Percentiles rank a stretch among this genome's conserved stretches.
Evolutionary conservation across 768 basidiomycete genomes (phyloP).

Genomic region (Pleurotus citrinopileatus): DNA sequence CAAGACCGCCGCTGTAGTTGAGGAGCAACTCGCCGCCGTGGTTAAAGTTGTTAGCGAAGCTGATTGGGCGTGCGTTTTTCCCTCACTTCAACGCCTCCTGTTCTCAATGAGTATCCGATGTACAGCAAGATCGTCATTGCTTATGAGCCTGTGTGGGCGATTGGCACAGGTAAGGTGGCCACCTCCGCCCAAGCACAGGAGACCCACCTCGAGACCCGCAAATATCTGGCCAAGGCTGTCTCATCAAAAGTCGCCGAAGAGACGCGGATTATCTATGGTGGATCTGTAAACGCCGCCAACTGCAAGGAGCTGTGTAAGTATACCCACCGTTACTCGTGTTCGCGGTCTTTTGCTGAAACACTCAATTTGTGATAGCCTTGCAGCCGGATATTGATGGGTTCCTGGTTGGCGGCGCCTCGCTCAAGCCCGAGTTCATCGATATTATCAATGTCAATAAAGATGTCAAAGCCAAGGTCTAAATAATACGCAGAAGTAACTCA

Average conservation of each 20-base stretch:
- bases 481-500: no score
- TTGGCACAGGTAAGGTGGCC: constrained; percentile 96
- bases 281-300: constrained; percentile 89
- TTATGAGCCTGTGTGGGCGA: constrained; percentile 98
- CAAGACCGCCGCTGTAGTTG: constrained; percentile 75
- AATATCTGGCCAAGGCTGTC: constrained; percentile 64
- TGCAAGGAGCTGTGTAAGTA: constrained; percentile 80
- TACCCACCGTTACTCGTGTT: background rate
- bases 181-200: constrained; percentile 92
- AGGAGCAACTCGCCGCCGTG: constrained; percentile 78
- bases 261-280: constrained; percentile 93
- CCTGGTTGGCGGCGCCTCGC: constrained; percentile 95
- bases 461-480: constrained; percentile 8
- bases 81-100: background rate
- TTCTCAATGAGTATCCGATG: background rate
- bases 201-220: constrained; percentile 80
- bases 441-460: constrained; percentile 73
- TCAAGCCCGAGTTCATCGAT: constrained; percentile 95
- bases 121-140: constrained; percentile 87
- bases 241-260: constrained; percentile 65
- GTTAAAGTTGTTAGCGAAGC: constrained; percentile 54
- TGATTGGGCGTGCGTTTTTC: constrained; percentile 73
- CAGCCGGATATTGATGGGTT: constrained; percentile 93
- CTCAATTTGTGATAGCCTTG: constrained; percentile 40
- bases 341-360: background rate